phyloP scores from a whole-genome alignment of 371 early-diverging fungal species.

The Saksenaea oblongispora region DNA sequence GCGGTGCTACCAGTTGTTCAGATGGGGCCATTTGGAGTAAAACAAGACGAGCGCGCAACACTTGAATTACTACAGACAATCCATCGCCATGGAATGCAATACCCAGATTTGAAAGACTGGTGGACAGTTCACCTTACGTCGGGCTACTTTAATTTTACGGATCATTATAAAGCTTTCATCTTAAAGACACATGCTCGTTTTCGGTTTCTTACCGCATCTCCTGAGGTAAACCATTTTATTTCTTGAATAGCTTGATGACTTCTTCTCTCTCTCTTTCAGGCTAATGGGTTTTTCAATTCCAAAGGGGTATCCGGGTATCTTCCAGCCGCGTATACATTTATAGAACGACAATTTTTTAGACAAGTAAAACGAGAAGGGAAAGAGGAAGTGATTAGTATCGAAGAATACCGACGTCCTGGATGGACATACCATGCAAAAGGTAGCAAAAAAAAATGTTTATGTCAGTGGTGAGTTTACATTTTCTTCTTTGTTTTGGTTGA shows the following conservation, averaged over 20 bases:
- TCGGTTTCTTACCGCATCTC: conserved; percentile 81
- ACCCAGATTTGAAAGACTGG: conserved; percentile 20
- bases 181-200: conserved; percentile 59
- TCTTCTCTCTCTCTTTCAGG: conserved; percentile 40
- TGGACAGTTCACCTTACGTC: conserved; percentile 75
- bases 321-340: conserved; percentile 88
- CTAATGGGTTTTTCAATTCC: conserved; percentile 92
- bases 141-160: conserved; percentile 94
- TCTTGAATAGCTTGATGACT: background rate
- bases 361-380: conserved; percentile 40
- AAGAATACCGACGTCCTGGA: conserved; percentile 72
- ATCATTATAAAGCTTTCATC: conserved; percentile 63
- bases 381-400: conserved; percentile 55
- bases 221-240: conserved; percentile 58
- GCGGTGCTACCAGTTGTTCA: conserved; percentile 85
- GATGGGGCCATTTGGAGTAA: conserved; percentile 80
- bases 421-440: conserved; percentile 96
- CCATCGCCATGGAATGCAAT: conserved; percentile 17
- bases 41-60: conserved; percentile 77
- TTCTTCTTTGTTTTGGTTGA: background rate
- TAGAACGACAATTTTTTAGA: conserved; percentile 65
- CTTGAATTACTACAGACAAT: conserved; percentile 60
- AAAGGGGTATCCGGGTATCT: conserved; percentile 84
- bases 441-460: conserved; percentile 10
- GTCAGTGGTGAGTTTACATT: background rate